Base-by-base conservation (phyloP, 2,329 filamentous ascomycete species). In the Paecilomyces dactylethromorphus region DNA sequence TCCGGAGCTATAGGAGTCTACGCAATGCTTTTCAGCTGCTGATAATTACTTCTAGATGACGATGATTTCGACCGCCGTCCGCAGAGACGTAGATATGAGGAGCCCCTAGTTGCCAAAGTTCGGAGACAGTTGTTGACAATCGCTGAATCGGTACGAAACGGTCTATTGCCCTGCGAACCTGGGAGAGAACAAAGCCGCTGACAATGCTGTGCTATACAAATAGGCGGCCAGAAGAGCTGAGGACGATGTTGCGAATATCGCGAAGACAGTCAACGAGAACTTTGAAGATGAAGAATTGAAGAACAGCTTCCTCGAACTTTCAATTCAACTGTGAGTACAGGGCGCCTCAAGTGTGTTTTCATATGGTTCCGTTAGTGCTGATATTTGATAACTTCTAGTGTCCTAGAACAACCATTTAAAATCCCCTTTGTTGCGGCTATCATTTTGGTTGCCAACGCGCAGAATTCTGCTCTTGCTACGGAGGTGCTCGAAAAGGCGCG, bases 321-420 rank as follows among this genome's bases (percentile, higher is more conserved):
- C 87, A 7, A 78, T 92, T 59, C 90, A 93, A 74, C 81, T 97
- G 83, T 85, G 75, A 64, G 82, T 68, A 26, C 39, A 45, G 7
- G 39, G 15, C 6, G 35, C 18, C 15, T 45, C 39, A 10, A 45
- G 39, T 21, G 1, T n/a, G n/a, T 2, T 21, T 45, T 21, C 18
- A 3, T 45, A 18, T 7, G 35, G 15, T 45, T 10, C 7, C 18
- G n/a, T 10, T 45, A n/a, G 39, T 45, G 39, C 39, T 45, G n/a
- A 45, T n/a, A 39, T 45, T n/a, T n/a, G 39, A 18, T 45, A 18
- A 18, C 6, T 45, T 29, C 26, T 60, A 86, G 83, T 64, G 82
- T 89, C 51, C 73, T 91, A 35, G 94, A 99, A 77, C 94, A 99
- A 77, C 94, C 94, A 1, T 88, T 99, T 74, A 97, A 97, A 81